Percentiles rank a stretch among this genome's conserved stretches.
These are phyloP conservation scores for Flaveria trinervia DNA, from an alignment of 129 eudicot genomes.

Conservation along the genomic window DNA sequence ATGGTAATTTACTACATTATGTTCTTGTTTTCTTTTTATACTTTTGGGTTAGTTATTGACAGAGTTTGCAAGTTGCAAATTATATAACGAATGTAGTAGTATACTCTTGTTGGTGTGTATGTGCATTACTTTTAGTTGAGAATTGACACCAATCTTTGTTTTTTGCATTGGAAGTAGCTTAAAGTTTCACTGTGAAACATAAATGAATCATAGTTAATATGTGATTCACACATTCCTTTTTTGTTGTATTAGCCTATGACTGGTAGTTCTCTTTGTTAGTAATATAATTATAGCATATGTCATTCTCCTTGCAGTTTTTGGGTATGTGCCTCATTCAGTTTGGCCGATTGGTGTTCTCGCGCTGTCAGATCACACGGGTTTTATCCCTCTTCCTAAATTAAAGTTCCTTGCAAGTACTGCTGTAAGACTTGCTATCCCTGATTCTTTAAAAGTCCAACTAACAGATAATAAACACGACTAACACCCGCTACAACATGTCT, in stretches of 20 bases:
- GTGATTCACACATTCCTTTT: background rate
- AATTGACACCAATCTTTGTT: slow-evolving; percentile 1
- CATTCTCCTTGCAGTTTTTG: slow-evolving; percentile 64
- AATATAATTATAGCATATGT: background rate
- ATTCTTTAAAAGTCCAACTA: background rate
- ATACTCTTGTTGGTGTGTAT: too few species aligned
- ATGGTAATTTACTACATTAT: slow-evolving; percentile 51
- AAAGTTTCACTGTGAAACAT: background rate
- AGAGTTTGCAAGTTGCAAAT: background rate
- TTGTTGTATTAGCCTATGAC: background rate
- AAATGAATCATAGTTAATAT: background rate
- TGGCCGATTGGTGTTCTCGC: slow-evolving; percentile 91
- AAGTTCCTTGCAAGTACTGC: slow-evolving; percentile 92
- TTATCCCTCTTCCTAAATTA: slow-evolving; percentile 73
- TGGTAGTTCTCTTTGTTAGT: background rate
- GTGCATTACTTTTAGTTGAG: slow-evolving; percentile 8
- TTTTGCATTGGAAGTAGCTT: background rate
- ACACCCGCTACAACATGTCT: background rate
- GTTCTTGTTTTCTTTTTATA: background rate
- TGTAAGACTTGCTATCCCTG: slow-evolving; percentile 53
- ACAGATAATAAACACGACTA: too few species aligned
- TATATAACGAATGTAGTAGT: background rate
- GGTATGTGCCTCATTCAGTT: slow-evolving; percentile 95
- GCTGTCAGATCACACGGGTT: slow-evolving; percentile 76
- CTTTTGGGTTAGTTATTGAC: background rate